A percentile compares a stretch with the other conserved stretches of the same genome.
Conservation (phyloP, 1,139 yeast species). For the Entelexis sorbosivorans region DNA sequence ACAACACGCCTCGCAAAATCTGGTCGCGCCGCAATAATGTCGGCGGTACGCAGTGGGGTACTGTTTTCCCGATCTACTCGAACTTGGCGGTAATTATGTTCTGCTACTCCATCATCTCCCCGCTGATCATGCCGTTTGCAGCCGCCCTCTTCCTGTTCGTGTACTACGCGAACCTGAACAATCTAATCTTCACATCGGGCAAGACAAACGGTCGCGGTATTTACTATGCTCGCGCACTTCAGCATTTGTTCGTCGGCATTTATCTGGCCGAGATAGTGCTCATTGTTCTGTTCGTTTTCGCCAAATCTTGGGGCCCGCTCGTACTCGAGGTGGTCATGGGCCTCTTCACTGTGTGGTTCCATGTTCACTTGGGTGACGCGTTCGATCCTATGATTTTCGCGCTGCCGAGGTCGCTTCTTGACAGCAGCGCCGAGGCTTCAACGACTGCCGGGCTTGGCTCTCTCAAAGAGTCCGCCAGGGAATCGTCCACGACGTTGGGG, state of each 20-base stretch:
- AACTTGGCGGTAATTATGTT: constrained; percentile 70
- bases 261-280: constrained; percentile 79
- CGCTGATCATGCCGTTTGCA: constrained; percentile 61
- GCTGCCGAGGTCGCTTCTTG: constrained; percentile 52
- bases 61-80: constrained; percentile 74
- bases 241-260: constrained; percentile 78
- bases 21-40: constrained; percentile 60
- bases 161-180: constrained; percentile 71
- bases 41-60: constrained; percentile 71
- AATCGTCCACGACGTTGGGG: background rate
- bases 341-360: constrained; percentile 54
- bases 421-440: background rate
- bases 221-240: constrained; percentile 76
- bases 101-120: constrained; percentile 74
- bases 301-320: constrained; percentile 92
- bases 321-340: constrained; percentile 60
- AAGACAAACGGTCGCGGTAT: constrained; percentile 72
- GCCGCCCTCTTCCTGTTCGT: constrained; percentile 56
- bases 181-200: constrained; percentile 54
- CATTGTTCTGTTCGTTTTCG: constrained; percentile 75
- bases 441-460: background rate
- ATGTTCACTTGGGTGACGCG: constrained; percentile 48
- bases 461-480: background rate
- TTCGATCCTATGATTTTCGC: constrained; percentile 54
- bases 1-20: constrained; percentile 76